A percentile compares a stretch with the other conserved stretches of the same genome.
phyloP scores from a whole-genome alignment of 257 asterid genomes.

The Thymus mandschuricus region DNA sequence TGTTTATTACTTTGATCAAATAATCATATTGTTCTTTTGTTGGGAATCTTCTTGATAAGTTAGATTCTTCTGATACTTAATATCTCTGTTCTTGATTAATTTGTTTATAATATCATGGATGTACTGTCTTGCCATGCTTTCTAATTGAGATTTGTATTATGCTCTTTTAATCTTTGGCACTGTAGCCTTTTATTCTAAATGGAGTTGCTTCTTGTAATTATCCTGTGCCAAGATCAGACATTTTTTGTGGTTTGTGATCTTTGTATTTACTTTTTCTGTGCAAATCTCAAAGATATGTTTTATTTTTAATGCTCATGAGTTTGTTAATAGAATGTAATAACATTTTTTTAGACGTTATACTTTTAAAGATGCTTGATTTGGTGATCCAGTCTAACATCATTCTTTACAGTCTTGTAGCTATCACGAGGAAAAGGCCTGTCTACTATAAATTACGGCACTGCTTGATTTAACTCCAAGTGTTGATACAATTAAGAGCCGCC shows the following conservation, averaged over 20 bases:
- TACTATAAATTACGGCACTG: slow-evolving; percentile 65
- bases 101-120: slow-evolving; percentile 23
- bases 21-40: slow-evolving; percentile 4
- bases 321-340: slow-evolving; percentile 17
- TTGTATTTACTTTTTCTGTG: slow-evolving; percentile 1
- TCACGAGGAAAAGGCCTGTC: slow-evolving; percentile 82
- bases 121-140: slow-evolving; percentile 16
- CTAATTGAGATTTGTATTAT: slow-evolving; percentile 9
- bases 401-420: slow-evolving; percentile 80
- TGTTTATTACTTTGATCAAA: slow-evolving; percentile 15
- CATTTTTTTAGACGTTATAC: background rate
- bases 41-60: slow-evolving; percentile 6
- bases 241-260: too few relatives aligned
- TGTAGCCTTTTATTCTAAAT: background rate
- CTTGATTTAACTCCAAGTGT: slow-evolving; percentile 67
- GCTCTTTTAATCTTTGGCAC: background rate
- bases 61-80: slow-evolving; percentile 3
- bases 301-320: slow-evolving; percentile 13
- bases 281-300: slow-evolving; percentile 22
- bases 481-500: slow-evolving; percentile 71
- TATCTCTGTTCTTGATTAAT: slow-evolving; percentile 2
- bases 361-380: background rate
- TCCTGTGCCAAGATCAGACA: too few relatives aligned
- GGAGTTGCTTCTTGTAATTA: slow-evolving; percentile 8
- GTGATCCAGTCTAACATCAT: slow-evolving; percentile 30